Evolutionary conservation across 2,329 filamentous ascomycete species (phyloP), one percentile per base, ranked within the genome.

Genomic region (Thielaviopsis euricoi): DNA sequence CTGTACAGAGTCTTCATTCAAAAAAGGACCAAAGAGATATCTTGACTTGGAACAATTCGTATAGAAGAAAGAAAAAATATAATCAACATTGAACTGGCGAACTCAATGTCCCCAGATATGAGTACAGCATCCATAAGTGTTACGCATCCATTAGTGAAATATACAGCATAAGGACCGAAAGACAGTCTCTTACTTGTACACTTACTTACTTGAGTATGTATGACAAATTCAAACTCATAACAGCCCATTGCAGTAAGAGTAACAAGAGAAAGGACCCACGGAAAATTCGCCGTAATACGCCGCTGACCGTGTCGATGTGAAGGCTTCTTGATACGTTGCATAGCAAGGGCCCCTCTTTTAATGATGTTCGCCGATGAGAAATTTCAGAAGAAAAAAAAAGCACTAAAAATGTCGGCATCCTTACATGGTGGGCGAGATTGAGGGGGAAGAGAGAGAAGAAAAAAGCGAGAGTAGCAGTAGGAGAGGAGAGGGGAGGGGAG

Each of bases 391-490:
- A 13, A 21, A 40, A 54, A 53, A 29, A 19, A 7, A 51, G 23
- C 2, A 5, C 12, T 17, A 51, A 51, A 5, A 25, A 25, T 22
- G 19, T 33, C 29, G 29, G 29, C 29, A 33, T 33, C 29, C 29
- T 33, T 6, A 6, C 9, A 33, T 33, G 29, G 9, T 33, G 7
- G 29, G 48, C 19, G 23, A 51, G 2, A 25, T 26, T 26, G 3
- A 7, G 25, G 25, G 25, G 25, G 7, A 7, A 26, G 3, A 7
- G 25, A 7, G 25, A 7, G 7, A 7, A 26, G 12, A 43, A 62
- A 17, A 40, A 46, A 60, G 48, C 61, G 58, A 57, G 62, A 26
- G 40, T 29, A n/a, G n/a, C n/a, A n/a, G n/a, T n/a, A n/a, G n/a
- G n/a, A n/a, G n/a, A n/a, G n/a, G n/a, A n/a, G n/a, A n/a, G n/a